Evolutionary conservation across 164 flowering plant genomes (phyloP).

Genomic region (Piper longum): DNA sequence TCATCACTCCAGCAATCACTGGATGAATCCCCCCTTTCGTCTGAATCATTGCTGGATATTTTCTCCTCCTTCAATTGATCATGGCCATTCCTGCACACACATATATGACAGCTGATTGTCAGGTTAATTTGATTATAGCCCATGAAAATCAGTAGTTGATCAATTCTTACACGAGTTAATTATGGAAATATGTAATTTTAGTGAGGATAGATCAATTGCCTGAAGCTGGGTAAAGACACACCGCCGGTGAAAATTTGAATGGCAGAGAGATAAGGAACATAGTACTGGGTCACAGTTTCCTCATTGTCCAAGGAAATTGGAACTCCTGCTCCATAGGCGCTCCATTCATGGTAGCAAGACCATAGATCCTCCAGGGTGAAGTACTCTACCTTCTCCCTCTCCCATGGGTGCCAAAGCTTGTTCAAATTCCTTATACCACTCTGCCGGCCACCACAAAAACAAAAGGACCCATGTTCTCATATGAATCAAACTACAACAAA

Average conservation of each 20-base stretch:
- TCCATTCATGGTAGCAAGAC: slow-evolving; percentile 87
- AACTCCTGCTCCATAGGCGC: slow-evolving; percentile 89
- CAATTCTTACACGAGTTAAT: background rate
- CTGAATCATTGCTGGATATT: slow-evolving; percentile 5
- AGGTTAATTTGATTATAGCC: background rate
- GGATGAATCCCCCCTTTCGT: slow-evolving; percentile 50
- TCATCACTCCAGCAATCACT: slow-evolving; percentile 78
- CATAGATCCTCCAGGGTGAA: slow-evolving; percentile 79
- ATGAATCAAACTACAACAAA: background rate
- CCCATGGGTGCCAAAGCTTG: slow-evolving; percentile 79
- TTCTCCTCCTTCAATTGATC: slow-evolving; percentile 49
- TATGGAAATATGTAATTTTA: background rate
- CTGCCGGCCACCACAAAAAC: background rate
- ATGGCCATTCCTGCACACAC: background rate
- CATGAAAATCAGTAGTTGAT: background rate
- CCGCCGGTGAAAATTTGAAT: slow-evolving; percentile 59
- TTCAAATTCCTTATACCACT: slow-evolving; percentile 40
- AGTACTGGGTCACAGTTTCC: slow-evolving; percentile 76
- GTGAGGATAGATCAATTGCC: background rate
- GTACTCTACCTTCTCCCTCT: slow-evolving; percentile 67
- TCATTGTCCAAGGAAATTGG: slow-evolving; percentile 36
- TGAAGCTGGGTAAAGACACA: background rate
- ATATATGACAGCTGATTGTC: background rate
- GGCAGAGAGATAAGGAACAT: slow-evolving; percentile 92
- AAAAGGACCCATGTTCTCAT: background rate